Conservation (phyloP, 176 grass and related monocot species). For the Raddia guianensis region DNA sequence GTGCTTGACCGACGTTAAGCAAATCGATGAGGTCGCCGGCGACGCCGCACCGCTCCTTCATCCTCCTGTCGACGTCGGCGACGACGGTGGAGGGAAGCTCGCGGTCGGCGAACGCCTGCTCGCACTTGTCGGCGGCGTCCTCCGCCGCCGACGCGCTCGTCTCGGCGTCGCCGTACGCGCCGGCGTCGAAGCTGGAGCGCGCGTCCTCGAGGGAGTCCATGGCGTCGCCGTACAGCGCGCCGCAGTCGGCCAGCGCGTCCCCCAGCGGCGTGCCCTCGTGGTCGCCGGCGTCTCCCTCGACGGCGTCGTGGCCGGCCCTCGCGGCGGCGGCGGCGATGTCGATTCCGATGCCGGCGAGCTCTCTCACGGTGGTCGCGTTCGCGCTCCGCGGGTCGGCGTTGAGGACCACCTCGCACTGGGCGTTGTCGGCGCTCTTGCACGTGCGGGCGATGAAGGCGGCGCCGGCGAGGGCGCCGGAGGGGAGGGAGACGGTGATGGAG, state of each 20-base stretch:
- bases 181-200: not conserved
- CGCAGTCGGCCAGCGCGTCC: not conserved
- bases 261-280: not conserved
- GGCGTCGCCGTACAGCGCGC: not conserved
- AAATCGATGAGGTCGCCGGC: constrained; percentile 1
- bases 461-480: not conserved
- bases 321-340: constrained; percentile 1
- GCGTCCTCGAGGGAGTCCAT: not conserved
- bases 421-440: constrained; percentile 16
- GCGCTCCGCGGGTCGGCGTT: constrained; percentile 5
- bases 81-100: not conserved
- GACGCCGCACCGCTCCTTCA: not conserved
- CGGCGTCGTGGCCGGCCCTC: not conserved
- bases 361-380: not conserved
- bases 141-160: not conserved
- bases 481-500: not conserved
- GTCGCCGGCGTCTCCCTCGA: not conserved
- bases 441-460: constrained; percentile 2
- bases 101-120: not conserved
- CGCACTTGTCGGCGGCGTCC: not conserved
- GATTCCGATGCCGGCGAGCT: constrained; percentile 15
- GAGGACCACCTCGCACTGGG: not conserved
- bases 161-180: not conserved
- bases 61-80: constrained; percentile 4
- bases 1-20: not conserved